Conservation (phyloP, 208 protist genomes). For the Leptomonas seymouri region DNA sequence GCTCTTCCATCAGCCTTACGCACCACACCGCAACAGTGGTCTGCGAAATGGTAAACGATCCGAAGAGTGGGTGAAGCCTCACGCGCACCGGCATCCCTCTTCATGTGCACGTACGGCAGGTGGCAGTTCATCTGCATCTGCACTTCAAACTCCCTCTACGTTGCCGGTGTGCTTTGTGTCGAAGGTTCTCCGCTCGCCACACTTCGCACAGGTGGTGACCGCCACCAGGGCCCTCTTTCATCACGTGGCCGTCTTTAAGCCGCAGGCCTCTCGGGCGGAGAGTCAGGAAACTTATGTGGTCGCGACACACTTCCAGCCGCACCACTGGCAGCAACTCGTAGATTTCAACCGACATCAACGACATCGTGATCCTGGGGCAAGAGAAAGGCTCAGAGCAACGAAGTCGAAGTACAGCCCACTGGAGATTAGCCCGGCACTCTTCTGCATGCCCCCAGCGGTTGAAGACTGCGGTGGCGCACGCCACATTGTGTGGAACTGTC, state of each 20-base stretch:
- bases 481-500: slow-evolving; percentile 63
- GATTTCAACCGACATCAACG: background rate
- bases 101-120: background rate
- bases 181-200: slow-evolving; percentile 60
- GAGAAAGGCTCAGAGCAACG: background rate
- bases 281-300: slow-evolving; percentile 70
- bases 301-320: slow-evolving; percentile 33
- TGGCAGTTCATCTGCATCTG: background rate
- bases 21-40: background rate
- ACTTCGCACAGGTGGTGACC: slow-evolving; percentile 42
- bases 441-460: slow-evolving; percentile 46
- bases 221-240: slow-evolving; percentile 42
- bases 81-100: background rate
- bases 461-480: slow-evolving; percentile 34
- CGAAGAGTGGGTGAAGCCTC: background rate
- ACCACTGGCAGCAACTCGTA: slow-evolving; percentile 4
- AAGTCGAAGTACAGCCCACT: background rate
- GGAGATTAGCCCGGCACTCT: slow-evolving; percentile 13
- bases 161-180: slow-evolving; percentile 62
- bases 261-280: slow-evolving; percentile 37
- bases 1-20: slow-evolving; percentile 38
- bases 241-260: slow-evolving; percentile 44
- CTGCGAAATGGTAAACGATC: background rate
- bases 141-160: background rate
- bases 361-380: background rate